Percentiles rank a stretch among this genome's conserved stretches.
Conservation (phyloP, 805 yeast species). For the Suhomyces xylopsoci region DNA sequence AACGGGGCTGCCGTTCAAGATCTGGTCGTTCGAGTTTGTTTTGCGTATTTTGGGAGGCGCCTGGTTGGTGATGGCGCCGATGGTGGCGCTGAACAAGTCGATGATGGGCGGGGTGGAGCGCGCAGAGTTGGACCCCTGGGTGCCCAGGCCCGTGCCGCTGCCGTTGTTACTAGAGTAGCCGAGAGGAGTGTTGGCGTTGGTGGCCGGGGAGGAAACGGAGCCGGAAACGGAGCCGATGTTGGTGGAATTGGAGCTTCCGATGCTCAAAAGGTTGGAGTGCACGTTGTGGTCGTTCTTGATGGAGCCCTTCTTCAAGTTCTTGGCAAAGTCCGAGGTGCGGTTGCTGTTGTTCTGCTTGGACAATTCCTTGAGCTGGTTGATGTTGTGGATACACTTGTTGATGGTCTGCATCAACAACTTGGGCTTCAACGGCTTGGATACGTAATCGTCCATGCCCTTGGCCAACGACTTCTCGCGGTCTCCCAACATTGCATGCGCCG, state of each 20-base stretch:
- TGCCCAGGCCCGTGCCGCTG: slow-evolving; percentile 3
- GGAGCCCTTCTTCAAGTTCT: slow-evolving; percentile 37
- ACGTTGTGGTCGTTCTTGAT: slow-evolving; percentile 21
- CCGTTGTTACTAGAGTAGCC: slow-evolving; percentile 5
- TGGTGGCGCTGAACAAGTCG: slow-evolving; percentile 10
- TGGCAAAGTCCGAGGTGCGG: slow-evolving; percentile 45
- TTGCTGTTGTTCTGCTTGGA: slow-evolving; percentile 46
- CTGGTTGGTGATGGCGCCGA: neutral
- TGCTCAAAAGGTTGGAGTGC: slow-evolving; percentile 10
- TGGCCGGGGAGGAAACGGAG: slow-evolving; percentile 12
- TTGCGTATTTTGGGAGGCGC: slow-evolving; percentile 21
- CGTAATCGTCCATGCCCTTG: slow-evolving; percentile 90
- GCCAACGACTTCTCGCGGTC: slow-evolving; percentile 83
- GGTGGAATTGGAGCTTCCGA: slow-evolving; percentile 4
- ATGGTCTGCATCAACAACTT: slow-evolving; percentile 79
- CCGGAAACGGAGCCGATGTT: slow-evolving; percentile 3
- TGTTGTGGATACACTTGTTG: slow-evolving; percentile 74
- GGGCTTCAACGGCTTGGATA: slow-evolving; percentile 85
- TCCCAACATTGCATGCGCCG: slow-evolving; percentile 94
- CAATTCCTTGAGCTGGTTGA: slow-evolving; percentile 58
- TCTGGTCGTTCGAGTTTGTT: slow-evolving; percentile 29
- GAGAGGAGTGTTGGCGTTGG: neutral
- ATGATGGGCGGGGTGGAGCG: slow-evolving; percentile 14
- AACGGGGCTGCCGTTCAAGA: slow-evolving; percentile 6
- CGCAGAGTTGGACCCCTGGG: slow-evolving; percentile 11